Evolutionary conservation across 2,329 filamentous ascomycete genomes (phyloP).

Genomic region (Neopestalotiopsis sp.): DNA sequence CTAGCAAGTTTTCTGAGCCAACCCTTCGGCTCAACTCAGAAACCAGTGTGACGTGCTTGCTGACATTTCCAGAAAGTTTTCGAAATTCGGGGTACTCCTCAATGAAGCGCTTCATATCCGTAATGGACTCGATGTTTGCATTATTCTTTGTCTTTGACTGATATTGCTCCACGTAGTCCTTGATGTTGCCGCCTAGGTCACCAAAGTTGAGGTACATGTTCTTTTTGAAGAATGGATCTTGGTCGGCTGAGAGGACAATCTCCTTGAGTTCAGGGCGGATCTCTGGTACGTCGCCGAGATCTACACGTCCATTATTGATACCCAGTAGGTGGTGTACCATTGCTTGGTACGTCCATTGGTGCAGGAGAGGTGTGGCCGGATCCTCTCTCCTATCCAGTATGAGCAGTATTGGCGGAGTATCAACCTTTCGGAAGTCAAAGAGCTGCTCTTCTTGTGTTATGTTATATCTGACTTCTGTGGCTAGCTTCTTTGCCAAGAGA

Average conservation of each 20-base stretch:
- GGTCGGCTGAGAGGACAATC: constrained; percentile 93
- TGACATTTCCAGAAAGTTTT: constrained; percentile 95
- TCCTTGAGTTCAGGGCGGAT: constrained; percentile 87
- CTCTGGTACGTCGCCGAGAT: constrained; percentile 83
- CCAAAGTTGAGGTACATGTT: constrained; percentile 99
- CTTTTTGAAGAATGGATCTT: constrained; percentile 98
- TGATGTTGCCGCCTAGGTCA: constrained; percentile 93
- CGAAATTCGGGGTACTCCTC: constrained; percentile 99
- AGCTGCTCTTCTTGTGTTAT: constrained; percentile 96
- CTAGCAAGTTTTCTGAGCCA: constrained; percentile 83
- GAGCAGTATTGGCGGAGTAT: constrained; percentile 91
- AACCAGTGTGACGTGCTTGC: constrained; percentile 96
- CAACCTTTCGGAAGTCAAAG: constrained; percentile 93
- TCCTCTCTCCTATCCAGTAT: constrained; percentile 92
- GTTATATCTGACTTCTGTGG: constrained; percentile 88
- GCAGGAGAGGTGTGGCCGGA: constrained; percentile 90
- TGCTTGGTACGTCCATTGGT: constrained; percentile 99
- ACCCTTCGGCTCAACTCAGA: constrained; percentile 91
- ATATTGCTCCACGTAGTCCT: constrained; percentile 98
- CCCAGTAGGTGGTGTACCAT: constrained; percentile 98
- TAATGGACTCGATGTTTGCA: constrained; percentile 94
- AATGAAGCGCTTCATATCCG: constrained; percentile 99
- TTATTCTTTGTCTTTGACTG: constrained; percentile 97
- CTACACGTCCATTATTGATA: constrained; percentile 93
- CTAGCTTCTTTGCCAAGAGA: constrained; percentile 87